Base-by-base conservation (phyloP, 345 rosid genomes). In the Pelargonium nanum region DNA sequence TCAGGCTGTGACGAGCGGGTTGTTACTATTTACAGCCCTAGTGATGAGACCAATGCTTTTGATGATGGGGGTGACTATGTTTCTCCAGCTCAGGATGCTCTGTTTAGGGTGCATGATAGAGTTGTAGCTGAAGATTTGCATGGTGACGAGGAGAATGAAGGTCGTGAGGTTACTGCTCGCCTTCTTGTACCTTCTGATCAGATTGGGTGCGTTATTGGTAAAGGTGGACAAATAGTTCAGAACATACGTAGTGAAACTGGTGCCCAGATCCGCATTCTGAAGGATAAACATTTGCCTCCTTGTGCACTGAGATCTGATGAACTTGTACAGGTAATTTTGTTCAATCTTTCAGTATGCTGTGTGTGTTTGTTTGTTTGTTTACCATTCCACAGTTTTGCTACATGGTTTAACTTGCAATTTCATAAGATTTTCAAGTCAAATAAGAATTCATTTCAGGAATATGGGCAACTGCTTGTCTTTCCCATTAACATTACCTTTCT, bases 181-280 rank as follows among this genome's bases (percentile, higher is more conserved):
- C 84, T 93, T 59, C 96, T 93, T 66, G 99, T 93, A 32, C 87
- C 96, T 20, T 93, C 99, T 6, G 97, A 89, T 80, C 99, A 93
- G 90, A 89, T 93, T 68, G 99, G 99, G 53, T 93, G 92, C 70
- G 70, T 93, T 64, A 87, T 89, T 57, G 97, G 99, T 23, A 90
- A 85, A 81, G 99, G 96, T 60, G 99, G 99, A 20, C 88, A 87
- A 66, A 84, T 90, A 54, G 92, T 94, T 60, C 92, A 87, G 69
- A 85, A 77, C 61, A 86, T 94, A 55, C 86, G 97, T 22, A 78
- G 79, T 28, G 99, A 94, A 20, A 87, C 91, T 2, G 95, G 99
- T 67, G 88, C 96, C 58, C 94, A 87, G 55, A 88, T 94, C 70
- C 92, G 96, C 15, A 87, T 94, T 62, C 81, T 87, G 45, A 94